These are phyloP conservation scores for Myotisia sp. DNA, from an alignment of 2,329 filamentous ascomycete species.

Conservation along the genomic window DNA sequence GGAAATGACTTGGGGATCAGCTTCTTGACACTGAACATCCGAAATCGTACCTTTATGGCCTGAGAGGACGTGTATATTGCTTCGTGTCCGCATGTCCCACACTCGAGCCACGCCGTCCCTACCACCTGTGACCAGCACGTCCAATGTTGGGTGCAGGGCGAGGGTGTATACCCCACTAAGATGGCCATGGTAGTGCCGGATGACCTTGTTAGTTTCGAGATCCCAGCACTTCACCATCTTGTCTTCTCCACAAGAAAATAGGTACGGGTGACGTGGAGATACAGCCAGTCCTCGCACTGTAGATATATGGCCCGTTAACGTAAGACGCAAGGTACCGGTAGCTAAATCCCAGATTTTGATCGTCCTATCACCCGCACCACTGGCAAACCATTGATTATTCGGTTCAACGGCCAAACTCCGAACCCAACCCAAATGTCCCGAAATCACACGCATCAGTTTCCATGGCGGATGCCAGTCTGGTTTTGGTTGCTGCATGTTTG, in stretches of 20 bases:
- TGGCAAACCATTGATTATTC: slow-evolving; percentile 94
- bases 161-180: slow-evolving; percentile 90
- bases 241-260: slow-evolving; percentile 96
- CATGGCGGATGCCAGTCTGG: slow-evolving; percentile 96
- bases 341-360: slow-evolving; percentile 99
- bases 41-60: slow-evolving; percentile 87
- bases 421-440: slow-evolving; percentile 92
- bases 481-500: slow-evolving; percentile 50
- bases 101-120: slow-evolving; percentile 88
- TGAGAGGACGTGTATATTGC: slow-evolving; percentile 83
- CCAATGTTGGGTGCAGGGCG: slow-evolving; percentile 81
- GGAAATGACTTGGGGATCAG: slow-evolving; percentile 88
- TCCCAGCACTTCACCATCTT: slow-evolving; percentile 99
- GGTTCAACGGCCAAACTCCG: slow-evolving; percentile 80
- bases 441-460: slow-evolving; percentile 97
- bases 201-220: slow-evolving; percentile 98
- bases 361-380: slow-evolving; percentile 83
- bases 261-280: slow-evolving; percentile 82
- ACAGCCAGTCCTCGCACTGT: slow-evolving; percentile 86
- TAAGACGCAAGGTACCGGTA: slow-evolving; percentile 67
- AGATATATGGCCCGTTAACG: slow-evolving; percentile 85
- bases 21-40: slow-evolving; percentile 83
- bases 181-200: slow-evolving; percentile 93
- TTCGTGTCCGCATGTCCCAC: slow-evolving; percentile 96
- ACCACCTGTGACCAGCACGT: slow-evolving; percentile 87